A percentile compares a stretch with the other conserved stretches of the same genome.
Conservation (phyloP, 2,329 filamentous ascomycete species). For the Leptoxyphium fumago region DNA sequence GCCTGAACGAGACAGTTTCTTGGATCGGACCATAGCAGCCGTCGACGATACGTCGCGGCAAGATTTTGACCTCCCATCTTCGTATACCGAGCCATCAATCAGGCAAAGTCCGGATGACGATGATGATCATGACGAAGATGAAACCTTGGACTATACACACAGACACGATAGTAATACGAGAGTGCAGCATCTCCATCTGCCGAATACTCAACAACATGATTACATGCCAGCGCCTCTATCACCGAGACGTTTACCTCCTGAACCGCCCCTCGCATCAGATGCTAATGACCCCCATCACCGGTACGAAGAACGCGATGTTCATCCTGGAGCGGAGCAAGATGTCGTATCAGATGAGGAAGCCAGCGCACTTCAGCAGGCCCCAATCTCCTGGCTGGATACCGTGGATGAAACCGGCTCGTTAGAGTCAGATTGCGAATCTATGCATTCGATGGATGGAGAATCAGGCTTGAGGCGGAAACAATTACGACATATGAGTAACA, state of each 20-base stretch:
- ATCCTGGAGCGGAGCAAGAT: not conserved
- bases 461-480: conserved; percentile 53
- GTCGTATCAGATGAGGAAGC: conserved; percentile 3
- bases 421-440: conserved; percentile 44
- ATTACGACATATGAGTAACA: conserved; percentile 51
- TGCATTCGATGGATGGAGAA: conserved; percentile 66
- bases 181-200: conserved; percentile 8
- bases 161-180: not conserved
- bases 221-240: conserved; percentile 61
- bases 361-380: conserved; percentile 9
- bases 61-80: not conserved
- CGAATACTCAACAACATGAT: conserved; percentile 21
- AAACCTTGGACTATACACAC: conserved; percentile 1
- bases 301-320: conserved; percentile 2
- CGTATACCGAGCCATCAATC: conserved; percentile 2
- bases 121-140: conserved; percentile 2
- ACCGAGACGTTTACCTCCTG: conserved; percentile 44
- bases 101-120: not conserved
- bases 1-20: conserved; percentile 13
- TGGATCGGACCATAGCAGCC: conserved; percentile 14
- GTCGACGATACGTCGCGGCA: conserved; percentile 8
- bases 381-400: conserved; percentile 32
- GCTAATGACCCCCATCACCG: conserved; percentile 7
- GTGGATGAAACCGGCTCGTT: conserved; percentile 79
- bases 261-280: conserved; percentile 11